These are phyloP conservation scores for Vitis labrusca DNA, from an alignment of 164 flowering plant genomes.

Conservation along the genomic window DNA sequence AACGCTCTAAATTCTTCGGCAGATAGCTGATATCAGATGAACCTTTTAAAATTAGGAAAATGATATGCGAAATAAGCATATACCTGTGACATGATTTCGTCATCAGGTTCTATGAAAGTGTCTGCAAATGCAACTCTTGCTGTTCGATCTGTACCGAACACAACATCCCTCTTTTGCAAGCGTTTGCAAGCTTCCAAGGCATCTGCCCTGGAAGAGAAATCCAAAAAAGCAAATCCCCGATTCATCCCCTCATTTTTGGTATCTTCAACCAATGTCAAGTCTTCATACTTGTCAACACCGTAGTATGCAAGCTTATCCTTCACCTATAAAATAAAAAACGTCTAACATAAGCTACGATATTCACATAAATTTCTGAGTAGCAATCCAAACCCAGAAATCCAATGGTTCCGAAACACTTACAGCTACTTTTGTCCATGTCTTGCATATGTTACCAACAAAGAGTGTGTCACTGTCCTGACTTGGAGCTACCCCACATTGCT, in stretches of 20 bases:
- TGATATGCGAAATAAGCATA: background rate
- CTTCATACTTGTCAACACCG: slow-evolving; percentile 29
- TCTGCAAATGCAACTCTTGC: slow-evolving; percentile 39
- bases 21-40: too few species aligned
- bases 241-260: slow-evolving; percentile 29
- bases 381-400: background rate
- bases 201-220: slow-evolving; percentile 27
- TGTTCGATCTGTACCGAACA: slow-evolving; percentile 28
- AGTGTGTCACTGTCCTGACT: slow-evolving; percentile 31
- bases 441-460: slow-evolving; percentile 33
- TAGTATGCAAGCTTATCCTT: slow-evolving; percentile 27
- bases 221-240: slow-evolving; percentile 38
- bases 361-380: background rate
- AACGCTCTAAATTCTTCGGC: too few species aligned
- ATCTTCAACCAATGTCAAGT: slow-evolving; percentile 36
- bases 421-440: slow-evolving; percentile 27
- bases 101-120: slow-evolving; percentile 33
- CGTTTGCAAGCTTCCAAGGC: slow-evolving; percentile 36
- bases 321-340: slow-evolving; percentile 16
- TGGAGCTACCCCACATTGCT: slow-evolving; percentile 31
- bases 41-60: background rate
- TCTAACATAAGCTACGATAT: slow-evolving; percentile 1
- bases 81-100: slow-evolving; percentile 35
- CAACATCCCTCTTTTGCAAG: slow-evolving; percentile 30
- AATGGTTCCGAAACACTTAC: slow-evolving; percentile 12